Conservation (phyloP, 331 rosid genomes). For the Phaseolus coccineus region DNA sequence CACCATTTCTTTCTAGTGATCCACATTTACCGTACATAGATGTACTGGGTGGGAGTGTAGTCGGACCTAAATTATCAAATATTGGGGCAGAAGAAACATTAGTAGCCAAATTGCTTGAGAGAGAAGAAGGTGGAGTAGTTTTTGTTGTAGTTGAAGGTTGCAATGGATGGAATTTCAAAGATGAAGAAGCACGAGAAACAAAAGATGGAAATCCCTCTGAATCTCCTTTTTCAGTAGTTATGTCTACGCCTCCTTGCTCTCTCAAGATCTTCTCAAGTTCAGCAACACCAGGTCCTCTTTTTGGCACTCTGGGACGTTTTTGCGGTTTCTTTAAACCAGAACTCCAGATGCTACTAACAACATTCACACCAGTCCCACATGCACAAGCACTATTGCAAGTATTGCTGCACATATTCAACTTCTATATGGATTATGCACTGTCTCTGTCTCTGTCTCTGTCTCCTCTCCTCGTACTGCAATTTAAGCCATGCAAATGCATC, state of each 20-base stretch:
- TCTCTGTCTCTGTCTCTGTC: background rate
- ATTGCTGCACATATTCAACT: constrained; percentile 48
- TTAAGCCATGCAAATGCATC: background rate
- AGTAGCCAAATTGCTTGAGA: background rate
- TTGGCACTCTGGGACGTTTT: constrained; percentile 62
- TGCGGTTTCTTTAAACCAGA: constrained; percentile 44
- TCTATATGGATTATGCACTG: background rate
- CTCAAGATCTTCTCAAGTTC: constrained; percentile 73
- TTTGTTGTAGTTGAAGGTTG: constrained; percentile 17
- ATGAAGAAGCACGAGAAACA: constrained; percentile 15
- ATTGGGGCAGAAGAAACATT: constrained; percentile 26
- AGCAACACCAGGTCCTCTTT: constrained; percentile 85
- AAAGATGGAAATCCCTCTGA: constrained; percentile 43
- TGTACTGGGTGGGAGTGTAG: constrained; percentile 19
- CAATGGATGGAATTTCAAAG: constrained; percentile 32
- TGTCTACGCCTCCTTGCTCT: constrained; percentile 51
- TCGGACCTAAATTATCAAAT: constrained; percentile 39
- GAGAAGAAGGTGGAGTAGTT: background rate
- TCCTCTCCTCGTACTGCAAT: background rate
- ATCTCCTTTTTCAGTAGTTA: constrained; percentile 5
- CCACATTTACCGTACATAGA: constrained; percentile 37
- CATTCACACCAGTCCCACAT: background rate
- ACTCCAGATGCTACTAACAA: constrained; percentile 28
- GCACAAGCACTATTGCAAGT: constrained; percentile 37
- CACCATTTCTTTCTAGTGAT: constrained; percentile 26